Conservation (phyloP, 345 rosid genomes). For the rapeseed (Brassica napus) region Da-Ae NC_063434.1:9605001-9605500, state of each 20-base stretch:
- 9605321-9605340: background rate
- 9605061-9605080: too few species aligned
- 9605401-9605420: conserved; percentile 3
- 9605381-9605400: background rate
- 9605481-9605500: conserved; percentile 1
- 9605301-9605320: conserved; percentile 82
- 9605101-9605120: too few species aligned
- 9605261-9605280: conserved; percentile 99
- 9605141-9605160: conserved; percentile 46
- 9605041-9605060: background rate
- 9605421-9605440: background rate
- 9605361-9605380: background rate
- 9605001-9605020: background rate
- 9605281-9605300: conserved; percentile 78
- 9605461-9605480: conserved; percentile 8
- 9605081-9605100: too few species aligned
- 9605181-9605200: background rate
- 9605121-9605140: conserved; percentile 39
- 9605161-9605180: background rate
- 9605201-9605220: too few species aligned
- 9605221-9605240: too few species aligned
- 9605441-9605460: conserved; percentile 2
- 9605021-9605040: background rate
- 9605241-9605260: conserved; percentile 61
- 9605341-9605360: background rate